Evolutionary conservation across 2,329 filamentous ascomycete species (phyloP), one percentile per base, ranked within the genome.

Genomic region (Monosporascus sp.): DNA sequence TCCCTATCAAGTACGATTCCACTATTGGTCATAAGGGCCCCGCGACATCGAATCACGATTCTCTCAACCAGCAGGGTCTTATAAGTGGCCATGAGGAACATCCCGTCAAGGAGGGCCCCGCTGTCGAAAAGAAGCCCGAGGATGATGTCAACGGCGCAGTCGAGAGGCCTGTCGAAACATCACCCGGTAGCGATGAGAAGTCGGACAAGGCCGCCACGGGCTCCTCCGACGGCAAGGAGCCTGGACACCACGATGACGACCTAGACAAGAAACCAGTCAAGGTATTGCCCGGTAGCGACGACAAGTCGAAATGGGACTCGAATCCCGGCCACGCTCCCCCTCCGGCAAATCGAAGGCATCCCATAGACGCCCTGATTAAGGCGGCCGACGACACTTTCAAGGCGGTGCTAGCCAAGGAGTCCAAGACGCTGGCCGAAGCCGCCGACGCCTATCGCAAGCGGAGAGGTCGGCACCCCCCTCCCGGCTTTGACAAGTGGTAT

Each of bases 381-480:
- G 61, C 63, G 1, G 74, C 75, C 31, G 67, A 73, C 8, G 63
- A 66, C 14, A 63, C 59, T 4, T 76, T 75, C 51, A 63, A 72
- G 3, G 63, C 63, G 14, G 53, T 75, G 17, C 59, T 79, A 38
- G 61, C 64, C 27, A 74, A 72, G 56, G 70, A 73, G 54, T 71
- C 72, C 6, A 67, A 67, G 35, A 73, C 72, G 15, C 66, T 82
- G 27, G 63, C 68, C 5, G 63, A 70, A 27, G 75, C 78, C 1
- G 78, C 79, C 1, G 67, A 69, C 45, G 70, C 67, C 7, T 79
- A 79, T 58, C 70, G 75, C 51, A 61, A 67, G 48, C 70, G 70
- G 37, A 72, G 76, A 43, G 76, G 75, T n/a, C 68, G 76, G 22
- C 75, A 78, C 54, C 76, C 76, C 1, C 76, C 76, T 6, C 76